phyloP scores from a whole-genome alignment of 1,284 basidiomycete genomes.

The Inonotus obliquus region DNA sequence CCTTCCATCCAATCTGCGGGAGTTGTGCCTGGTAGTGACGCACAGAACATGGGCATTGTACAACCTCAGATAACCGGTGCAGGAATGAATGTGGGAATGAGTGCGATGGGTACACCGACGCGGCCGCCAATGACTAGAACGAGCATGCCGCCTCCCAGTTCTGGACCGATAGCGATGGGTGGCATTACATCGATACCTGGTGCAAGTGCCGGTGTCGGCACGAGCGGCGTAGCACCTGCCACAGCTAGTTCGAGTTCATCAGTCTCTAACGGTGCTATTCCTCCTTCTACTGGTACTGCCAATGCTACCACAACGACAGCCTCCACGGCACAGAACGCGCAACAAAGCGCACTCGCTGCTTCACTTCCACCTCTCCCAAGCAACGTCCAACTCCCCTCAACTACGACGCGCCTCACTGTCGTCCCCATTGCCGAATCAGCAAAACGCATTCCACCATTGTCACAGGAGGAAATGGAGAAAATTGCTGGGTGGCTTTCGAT shows the following conservation, averaged over 20 bases:
- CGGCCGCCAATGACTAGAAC: neutral
- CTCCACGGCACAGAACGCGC: neutral
- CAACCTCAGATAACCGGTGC: neutral
- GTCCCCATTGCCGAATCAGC: conserved; percentile 56
- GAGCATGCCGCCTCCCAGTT: neutral
- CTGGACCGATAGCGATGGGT: conserved; percentile 7
- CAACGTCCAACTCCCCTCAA: conserved; percentile 47
- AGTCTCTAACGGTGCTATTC: conserved; percentile 23
- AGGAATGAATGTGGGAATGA: conserved; percentile 2
- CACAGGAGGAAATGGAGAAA: conserved; percentile 38
- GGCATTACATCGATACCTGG: conserved; percentile 13
- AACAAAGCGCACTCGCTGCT: neutral
- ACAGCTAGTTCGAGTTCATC: neutral
- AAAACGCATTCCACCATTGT: conserved; percentile 51
- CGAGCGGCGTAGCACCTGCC: neutral
- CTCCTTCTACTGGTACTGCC: conserved; percentile 15
- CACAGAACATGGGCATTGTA: neutral
- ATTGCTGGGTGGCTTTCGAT: conserved; percentile 48
- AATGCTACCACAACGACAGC: conserved; percentile 21
- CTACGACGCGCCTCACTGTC: conserved; percentile 58
- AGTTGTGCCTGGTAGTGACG: neutral
- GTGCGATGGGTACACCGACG: conserved; percentile 6
- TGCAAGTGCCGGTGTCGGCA: conserved; percentile 6
- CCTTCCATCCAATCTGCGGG: neutral
- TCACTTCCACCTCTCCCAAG: conserved; percentile 30